Percentiles rank a stretch among this genome's conserved stretches.
Evolutionary conservation across 225 moss, liverwort and hornwort genomes (phyloP).

Genomic region (Lunularia cruciata): DNA sequence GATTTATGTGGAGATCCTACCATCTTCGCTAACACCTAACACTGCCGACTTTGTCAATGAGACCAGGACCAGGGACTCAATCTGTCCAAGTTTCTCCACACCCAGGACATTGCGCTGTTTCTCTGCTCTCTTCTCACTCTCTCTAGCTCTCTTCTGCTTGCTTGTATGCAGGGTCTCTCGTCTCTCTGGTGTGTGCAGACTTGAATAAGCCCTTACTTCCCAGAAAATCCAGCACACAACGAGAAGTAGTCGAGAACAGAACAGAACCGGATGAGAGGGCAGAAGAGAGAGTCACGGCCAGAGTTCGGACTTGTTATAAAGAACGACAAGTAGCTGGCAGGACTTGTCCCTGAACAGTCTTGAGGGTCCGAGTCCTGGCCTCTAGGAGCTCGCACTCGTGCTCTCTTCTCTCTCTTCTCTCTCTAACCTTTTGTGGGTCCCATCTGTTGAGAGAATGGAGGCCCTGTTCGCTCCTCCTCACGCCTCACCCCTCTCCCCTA

Average conservation of each 20-base stretch:
- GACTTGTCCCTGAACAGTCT: not conserved
- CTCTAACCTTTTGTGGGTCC: constrained; percentile 12
- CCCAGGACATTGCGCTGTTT: constrained; percentile 4
- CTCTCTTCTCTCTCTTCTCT: not conserved
- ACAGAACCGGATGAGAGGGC: too few relatives aligned
- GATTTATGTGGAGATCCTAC: not conserved
- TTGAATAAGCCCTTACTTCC: too few relatives aligned
- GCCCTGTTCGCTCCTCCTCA: not conserved
- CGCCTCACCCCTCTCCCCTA: too few relatives aligned
- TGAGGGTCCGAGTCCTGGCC: not conserved
- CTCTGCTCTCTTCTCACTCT: constrained; percentile 19
- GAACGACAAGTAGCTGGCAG: constrained; percentile 20
- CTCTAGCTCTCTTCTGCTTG: constrained; percentile 1
- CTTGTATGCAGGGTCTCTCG: not conserved
- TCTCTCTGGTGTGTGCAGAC: not conserved
- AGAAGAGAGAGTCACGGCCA: not conserved
- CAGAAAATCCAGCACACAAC: not conserved
- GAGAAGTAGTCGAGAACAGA: not conserved
- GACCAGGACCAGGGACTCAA: not conserved
- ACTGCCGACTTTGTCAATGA: not conserved
- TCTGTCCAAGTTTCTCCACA: not conserved
- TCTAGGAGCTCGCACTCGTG: constrained; percentile 1
- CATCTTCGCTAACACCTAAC: constrained; percentile 19
- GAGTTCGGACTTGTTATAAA: not conserved
- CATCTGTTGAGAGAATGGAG: not conserved